Evolutionary conservation across 2,329 filamentous ascomycete species (phyloP).

Genomic region (Sclerotinia glacialis): DNA sequence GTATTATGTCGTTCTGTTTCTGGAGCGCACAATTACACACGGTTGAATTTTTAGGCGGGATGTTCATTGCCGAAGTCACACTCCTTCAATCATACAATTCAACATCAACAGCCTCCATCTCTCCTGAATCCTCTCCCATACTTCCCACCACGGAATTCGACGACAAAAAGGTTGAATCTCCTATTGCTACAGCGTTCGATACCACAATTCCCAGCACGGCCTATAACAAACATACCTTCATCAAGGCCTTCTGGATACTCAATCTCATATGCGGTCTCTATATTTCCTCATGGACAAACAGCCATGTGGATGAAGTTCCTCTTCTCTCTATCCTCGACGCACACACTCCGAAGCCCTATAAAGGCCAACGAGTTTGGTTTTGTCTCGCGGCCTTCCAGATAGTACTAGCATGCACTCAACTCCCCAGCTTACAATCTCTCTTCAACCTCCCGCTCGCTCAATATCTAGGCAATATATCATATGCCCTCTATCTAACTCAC

Average conservation of each 20-base stretch:
- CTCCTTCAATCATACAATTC: conserved; percentile 39
- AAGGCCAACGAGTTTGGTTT: conserved; percentile 37
- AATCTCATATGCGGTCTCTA: conserved; percentile 34
- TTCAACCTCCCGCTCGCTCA: conserved; percentile 50
- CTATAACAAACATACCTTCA: conserved; percentile 9
- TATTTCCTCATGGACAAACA: conserved; percentile 37
- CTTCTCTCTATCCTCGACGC: conserved; percentile 29
- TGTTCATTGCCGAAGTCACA: conserved; percentile 47
- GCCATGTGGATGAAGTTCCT: conserved; percentile 31
- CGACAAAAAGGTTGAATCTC: conserved; percentile 27
- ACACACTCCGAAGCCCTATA: conserved; percentile 34
- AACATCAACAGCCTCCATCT: background rate
- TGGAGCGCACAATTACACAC: conserved; percentile 32
- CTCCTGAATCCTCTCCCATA: conserved; percentile 14
- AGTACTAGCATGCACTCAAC: conserved; percentile 38
- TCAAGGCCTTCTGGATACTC: conserved; percentile 33
- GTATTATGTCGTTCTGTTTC: conserved; percentile 34
- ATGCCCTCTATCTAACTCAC: conserved; percentile 58
- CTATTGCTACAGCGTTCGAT: conserved; percentile 21
- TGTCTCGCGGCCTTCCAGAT: conserved; percentile 37
- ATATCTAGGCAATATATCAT: conserved; percentile 57
- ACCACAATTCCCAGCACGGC: conserved; percentile 17
- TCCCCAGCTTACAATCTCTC: conserved; percentile 42
- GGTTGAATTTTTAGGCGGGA: conserved; percentile 47
- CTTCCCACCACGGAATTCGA: conserved; percentile 29